These are phyloP conservation scores for Rosa multiflora DNA, from an alignment of 306 rosid species.

Conservation along the genomic window DNA sequence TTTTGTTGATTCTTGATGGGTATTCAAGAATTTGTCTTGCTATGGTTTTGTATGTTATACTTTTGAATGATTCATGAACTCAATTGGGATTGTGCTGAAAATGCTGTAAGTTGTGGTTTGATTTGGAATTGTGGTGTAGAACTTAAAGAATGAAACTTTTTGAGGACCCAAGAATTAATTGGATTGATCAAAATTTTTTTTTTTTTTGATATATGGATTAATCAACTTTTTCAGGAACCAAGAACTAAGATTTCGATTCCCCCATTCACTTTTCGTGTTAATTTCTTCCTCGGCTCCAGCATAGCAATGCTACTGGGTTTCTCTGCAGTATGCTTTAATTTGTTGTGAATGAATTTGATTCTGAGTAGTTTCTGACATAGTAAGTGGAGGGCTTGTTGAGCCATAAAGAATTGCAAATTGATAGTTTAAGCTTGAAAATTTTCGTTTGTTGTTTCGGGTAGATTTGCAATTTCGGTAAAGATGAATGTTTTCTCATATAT, in stretches of 20 bases:
- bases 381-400: background rate
- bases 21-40: slow-evolving; percentile 18
- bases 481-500: slow-evolving; percentile 20
- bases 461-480: slow-evolving; percentile 18
- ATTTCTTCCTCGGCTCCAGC: background rate
- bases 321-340: background rate
- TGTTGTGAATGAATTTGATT: background rate
- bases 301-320: background rate
- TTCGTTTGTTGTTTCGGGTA: background rate
- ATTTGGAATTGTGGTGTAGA: slow-evolving; percentile 5
- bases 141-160: background rate
- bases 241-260: background rate
- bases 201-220: background rate
- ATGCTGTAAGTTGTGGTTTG: background rate
- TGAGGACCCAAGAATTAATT: background rate
- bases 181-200: background rate
- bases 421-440: background rate
- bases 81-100: slow-evolving; percentile 15
- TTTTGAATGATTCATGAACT: slow-evolving; percentile 6
- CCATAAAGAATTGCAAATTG: background rate
- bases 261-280: background rate
- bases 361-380: slow-evolving; percentile 4
- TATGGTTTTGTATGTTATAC: background rate
- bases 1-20: slow-evolving; percentile 7
- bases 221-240: background rate